Evolutionary conservation across 148 eudicot genomes (phyloP), one percentile per base, ranked within the genome.

Genomic region (Suaeda aralocaspica): DNA sequence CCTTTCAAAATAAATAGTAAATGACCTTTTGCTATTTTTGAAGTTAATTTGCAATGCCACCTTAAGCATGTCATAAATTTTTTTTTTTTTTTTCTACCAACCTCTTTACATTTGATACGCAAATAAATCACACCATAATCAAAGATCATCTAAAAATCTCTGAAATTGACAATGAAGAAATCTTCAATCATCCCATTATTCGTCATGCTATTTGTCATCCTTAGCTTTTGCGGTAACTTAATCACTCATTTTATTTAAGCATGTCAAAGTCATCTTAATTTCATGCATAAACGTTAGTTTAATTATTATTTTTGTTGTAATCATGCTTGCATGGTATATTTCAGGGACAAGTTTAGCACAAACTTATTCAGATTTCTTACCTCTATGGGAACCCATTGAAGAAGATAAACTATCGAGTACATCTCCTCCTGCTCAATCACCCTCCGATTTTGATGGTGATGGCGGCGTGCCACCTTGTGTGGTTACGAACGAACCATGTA

Each of bases 281-380:
- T 5, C 10, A 10, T 63, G 2, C 10, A 1, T 28, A 26, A 11
- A n/a, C n/a, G n/a, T n/a, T n/a, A n/a, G 18, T 24, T 1, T 51
- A 51, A 51, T 15, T 29, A 28, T 57, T n/a, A 29, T 28, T 6
- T 18, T 18, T 33, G 11, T 30, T 16, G n/a, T 29, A 30, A 33
- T 33, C 3, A 34, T 6, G 34, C 6, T 31, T 59, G 6, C 45
- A 60, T 44, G 45, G 44, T 8, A 39, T 6, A 34, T 26, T 7
- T 60, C 34, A 36, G 41, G 41, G n/a, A n/a, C n/a, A n/a, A n/a
- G n/a, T n/a, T n/a, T n/a, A 34, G 64, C 64, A 18, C 64, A 60
- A 21, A 33, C 64, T 2, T 60, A 60, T 34, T 22, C 44, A 34
- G 64, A 60, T 60, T 60, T n/a, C 25, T 34, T 60, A n/a, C 64